Evolutionary conservation across 176 grass and related monocot genomes (phyloP), one percentile per base, ranked within the genome.

Genomic region (Juncus inflexus): DNA sequence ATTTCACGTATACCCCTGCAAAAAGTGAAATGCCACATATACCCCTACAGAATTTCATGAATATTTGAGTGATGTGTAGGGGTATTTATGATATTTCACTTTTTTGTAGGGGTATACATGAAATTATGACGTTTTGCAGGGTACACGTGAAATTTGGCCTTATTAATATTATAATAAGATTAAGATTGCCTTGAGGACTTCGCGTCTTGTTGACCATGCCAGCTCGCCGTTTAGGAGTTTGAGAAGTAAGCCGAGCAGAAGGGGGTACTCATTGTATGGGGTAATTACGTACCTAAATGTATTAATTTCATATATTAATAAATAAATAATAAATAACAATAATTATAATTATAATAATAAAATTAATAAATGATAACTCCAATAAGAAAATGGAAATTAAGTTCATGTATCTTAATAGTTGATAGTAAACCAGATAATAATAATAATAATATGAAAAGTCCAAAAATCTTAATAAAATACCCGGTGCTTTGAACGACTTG

Each of bases 401-500:
- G 56, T 15, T 42, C 11, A n/a, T 50, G 51, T 14, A 59, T 15
- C 55, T 49, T 73, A 54, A 74, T 9, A 40, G 52, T 10, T 11
- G 19, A 28, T 28, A 28, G 19, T 28, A 28, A 28, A 28, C 19
- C 19, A 28, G 19, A 47, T 74, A 19, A 74, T 50, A 63, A 41
- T 39, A 74, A 74, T 60, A 15, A 62, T 61, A 62, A 42, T 51
- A 63, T 5, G 9, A 49, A 72, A 12, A 0, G 56, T 15, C 15
- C 11, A n/a, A 59, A 63, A 40, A 59, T 15, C 55, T 49, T 73
- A 54, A 74, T 9, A 40, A 15, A 62, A 37, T 87, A 97, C 94
- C 94, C 94, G 55, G 94, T 97, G 80, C 94, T 97, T 84, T 97
- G 94, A 72, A 97, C 90, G 63, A 97, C 86, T 86, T 97, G 94